Conservation (phyloP, 495 filamentous ascomycete species). For the Corynascus novoguineensis region DNA sequence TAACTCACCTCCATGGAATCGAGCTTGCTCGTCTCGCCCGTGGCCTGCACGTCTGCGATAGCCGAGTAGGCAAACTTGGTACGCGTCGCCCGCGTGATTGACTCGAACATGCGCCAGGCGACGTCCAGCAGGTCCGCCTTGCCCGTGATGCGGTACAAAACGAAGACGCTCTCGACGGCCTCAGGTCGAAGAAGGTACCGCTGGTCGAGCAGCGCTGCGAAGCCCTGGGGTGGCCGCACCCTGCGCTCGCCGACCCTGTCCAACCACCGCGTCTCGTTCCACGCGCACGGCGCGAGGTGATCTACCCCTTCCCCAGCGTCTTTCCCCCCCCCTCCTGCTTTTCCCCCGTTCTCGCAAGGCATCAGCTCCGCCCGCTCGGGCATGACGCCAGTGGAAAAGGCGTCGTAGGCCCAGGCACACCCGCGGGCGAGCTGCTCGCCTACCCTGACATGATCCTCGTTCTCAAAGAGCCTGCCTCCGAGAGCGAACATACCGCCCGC, state of each 20-base stretch:
- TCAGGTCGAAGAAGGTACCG: slow-evolving; percentile 53
- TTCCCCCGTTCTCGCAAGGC: slow-evolving; percentile 25
- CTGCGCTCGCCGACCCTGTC: slow-evolving; percentile 28
- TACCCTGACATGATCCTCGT: slow-evolving; percentile 65
- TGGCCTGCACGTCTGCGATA: slow-evolving; percentile 44
- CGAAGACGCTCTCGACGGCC: slow-evolving; percentile 67
- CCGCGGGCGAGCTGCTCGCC: slow-evolving; percentile 79
- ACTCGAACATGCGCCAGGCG: slow-evolving; percentile 73
- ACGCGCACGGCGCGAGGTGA: slow-evolving; percentile 16
- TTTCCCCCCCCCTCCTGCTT: background rate
- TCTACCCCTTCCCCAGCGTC: background rate
- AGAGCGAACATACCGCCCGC: slow-evolving; percentile 88
- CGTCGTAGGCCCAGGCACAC: slow-evolving; percentile 86
- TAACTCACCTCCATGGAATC: slow-evolving; percentile 47
- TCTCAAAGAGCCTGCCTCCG: slow-evolving; percentile 68
- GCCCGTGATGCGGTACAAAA: slow-evolving; percentile 71
- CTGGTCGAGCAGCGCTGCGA: slow-evolving; percentile 25
- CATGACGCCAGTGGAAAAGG: slow-evolving; percentile 79
- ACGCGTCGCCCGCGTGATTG: slow-evolving; percentile 54
- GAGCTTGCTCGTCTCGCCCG: slow-evolving; percentile 11
- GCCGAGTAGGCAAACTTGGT: slow-evolving; percentile 56
- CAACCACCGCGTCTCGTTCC: slow-evolving; percentile 28
- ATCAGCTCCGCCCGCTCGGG: slow-evolving; percentile 64
- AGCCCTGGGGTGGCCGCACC: slow-evolving; percentile 54
- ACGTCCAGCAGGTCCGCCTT: slow-evolving; percentile 57